Evolutionary conservation across 2,329 filamentous ascomycete species (phyloP).

Genomic region (Arthrobotrys entomopaga): DNA sequence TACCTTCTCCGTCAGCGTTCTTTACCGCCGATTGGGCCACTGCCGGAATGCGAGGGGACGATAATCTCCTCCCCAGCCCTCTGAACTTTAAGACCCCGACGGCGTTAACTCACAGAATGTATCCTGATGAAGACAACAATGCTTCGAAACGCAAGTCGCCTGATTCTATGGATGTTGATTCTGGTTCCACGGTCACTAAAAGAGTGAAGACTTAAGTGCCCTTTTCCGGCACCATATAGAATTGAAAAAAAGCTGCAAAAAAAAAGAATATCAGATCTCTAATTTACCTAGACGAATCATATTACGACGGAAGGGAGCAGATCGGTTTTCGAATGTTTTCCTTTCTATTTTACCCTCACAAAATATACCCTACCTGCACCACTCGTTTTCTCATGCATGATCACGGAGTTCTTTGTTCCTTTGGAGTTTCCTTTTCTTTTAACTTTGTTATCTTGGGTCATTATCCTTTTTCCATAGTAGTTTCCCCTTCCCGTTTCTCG

Average conservation of each 20-base stretch:
- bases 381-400: slow-evolving; percentile 37
- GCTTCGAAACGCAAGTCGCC: slow-evolving; percentile 49
- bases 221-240: no score
- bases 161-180: slow-evolving; percentile 47
- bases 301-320: slow-evolving; percentile 2
- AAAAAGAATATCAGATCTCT: background rate
- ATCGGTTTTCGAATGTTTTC: background rate
- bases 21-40: slow-evolving; percentile 87
- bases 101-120: slow-evolving; percentile 55
- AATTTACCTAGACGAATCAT: slow-evolving; percentile 17
- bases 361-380: slow-evolving; percentile 35
- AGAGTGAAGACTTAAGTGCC: slow-evolving; percentile 40
- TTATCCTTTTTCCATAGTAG: background rate
- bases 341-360: slow-evolving; percentile 27
- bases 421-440: slow-evolving; percentile 23
- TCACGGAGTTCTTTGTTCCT: slow-evolving; percentile 37
- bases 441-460: slow-evolving; percentile 21
- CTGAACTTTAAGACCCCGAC: slow-evolving; percentile 88
- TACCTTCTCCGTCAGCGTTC: slow-evolving; percentile 91
- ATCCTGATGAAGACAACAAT: slow-evolving; percentile 38
- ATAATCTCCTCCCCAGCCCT: slow-evolving; percentile 89
- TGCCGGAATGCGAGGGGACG: slow-evolving; percentile 69
- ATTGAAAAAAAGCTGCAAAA: background rate
- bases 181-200: slow-evolving; percentile 35
- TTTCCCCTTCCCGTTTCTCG: background rate